Percentiles rank a stretch among this genome's conserved stretches.
phyloP scores from a whole-genome alignment of 2,329 filamentous ascomycete genomes.

The Exophiala sideris region DNA sequence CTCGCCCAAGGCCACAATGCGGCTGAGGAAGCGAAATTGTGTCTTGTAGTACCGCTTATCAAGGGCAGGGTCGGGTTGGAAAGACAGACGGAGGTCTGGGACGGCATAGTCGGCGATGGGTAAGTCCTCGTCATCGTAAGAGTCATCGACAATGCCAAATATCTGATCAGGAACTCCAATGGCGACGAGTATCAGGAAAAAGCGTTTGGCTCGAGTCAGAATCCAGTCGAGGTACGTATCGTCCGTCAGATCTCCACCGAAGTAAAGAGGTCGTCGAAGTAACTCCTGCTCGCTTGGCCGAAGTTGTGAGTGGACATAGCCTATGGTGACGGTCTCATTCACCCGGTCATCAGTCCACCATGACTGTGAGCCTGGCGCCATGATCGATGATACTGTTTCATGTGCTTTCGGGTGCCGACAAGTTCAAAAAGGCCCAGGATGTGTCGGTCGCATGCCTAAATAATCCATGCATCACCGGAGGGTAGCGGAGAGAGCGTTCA shows the following conservation, averaged over 20 bases:
- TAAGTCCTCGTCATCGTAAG: conserved; percentile 60
- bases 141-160: conserved; percentile 59
- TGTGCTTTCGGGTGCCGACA: neutral
- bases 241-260: conserved; percentile 45
- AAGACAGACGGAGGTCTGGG: conserved; percentile 52
- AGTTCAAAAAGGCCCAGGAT: neutral
- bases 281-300: conserved; percentile 34
- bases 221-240: conserved; percentile 63
- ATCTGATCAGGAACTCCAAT: conserved; percentile 62
- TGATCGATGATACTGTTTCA: conserved; percentile 1
- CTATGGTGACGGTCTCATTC: conserved; percentile 40
- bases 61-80: conserved; percentile 48
- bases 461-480: conserved; percentile 4
- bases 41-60: conserved; percentile 57
- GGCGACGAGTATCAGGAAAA: conserved; percentile 59
- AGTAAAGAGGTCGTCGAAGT: conserved; percentile 35
- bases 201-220: conserved; percentile 53
- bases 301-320: conserved; percentile 38
- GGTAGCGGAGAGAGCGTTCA: conserved; percentile 1
- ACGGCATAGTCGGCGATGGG: conserved; percentile 55
- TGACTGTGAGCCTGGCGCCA: conserved; percentile 9
- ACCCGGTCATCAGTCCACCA: conserved; percentile 49
- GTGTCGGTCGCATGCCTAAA: neutral
- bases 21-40: conserved; percentile 58
- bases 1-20: conserved; percentile 52